Evolutionary conservation across 495 filamentous ascomycete genomes (phyloP).

Genomic region (Talaromyces nanjingensis): DNA sequence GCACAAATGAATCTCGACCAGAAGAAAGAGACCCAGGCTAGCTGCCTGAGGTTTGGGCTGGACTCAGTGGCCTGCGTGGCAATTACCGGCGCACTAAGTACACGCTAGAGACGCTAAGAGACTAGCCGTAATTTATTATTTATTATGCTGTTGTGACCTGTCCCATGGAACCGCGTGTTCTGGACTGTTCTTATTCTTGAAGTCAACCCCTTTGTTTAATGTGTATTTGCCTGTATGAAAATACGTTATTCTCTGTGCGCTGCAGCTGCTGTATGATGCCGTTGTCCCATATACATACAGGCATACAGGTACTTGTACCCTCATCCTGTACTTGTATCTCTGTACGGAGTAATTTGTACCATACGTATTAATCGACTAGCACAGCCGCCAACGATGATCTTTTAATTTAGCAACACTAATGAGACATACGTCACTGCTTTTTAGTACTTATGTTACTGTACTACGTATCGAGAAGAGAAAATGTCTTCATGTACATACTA

Average conservation of each 20-base stretch:
- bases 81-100: background rate
- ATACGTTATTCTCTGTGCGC: background rate
- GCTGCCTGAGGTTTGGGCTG: slow-evolving; percentile 1
- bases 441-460: no score
- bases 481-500: background rate
- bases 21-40: background rate
- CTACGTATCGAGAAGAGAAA: background rate
- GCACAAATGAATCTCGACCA: slow-evolving; percentile 6
- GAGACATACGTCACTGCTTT: background rate
- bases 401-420: background rate
- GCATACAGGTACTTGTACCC: no score
- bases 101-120: background rate
- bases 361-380: no score
- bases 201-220: background rate
- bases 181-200: slow-evolving; percentile 1
- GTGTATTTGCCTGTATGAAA: background rate
- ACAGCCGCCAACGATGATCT: no score
- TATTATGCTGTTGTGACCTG: background rate
- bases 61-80: background rate
- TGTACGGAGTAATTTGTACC: no score
- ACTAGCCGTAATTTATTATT: background rate
- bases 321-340: no score
- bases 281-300: no score
- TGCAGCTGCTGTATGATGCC: background rate
- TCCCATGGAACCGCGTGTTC: slow-evolving; percentile 1